Evolutionary conservation across 2,329 filamentous ascomycete genomes (phyloP).

Genomic region (Emmonsiellopsis sp.): DNA sequence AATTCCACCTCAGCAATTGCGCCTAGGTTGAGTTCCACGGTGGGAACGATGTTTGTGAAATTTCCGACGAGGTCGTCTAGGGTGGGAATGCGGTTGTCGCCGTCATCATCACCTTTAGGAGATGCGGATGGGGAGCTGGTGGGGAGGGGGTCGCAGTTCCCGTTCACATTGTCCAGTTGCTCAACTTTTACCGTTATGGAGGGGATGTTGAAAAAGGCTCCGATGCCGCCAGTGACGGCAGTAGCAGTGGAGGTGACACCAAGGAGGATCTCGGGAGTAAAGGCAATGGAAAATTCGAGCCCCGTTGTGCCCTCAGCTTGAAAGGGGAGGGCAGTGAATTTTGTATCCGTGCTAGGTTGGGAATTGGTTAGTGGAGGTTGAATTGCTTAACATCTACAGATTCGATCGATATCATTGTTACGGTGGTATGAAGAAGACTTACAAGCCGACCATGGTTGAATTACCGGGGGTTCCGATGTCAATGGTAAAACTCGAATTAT

Average conservation of each 20-base stretch:
- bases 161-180: constrained; percentile 11
- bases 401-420: neutral
- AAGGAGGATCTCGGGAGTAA: constrained; percentile 14
- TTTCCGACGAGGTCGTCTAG: constrained; percentile 9
- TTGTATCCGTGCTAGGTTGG: constrained; percentile 9
- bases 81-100: neutral
- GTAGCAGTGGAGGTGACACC: constrained; percentile 9
- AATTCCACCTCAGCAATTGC: constrained; percentile 12
- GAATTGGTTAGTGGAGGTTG: neutral
- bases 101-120: neutral
- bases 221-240: constrained; percentile 13
- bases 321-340: constrained; percentile 12
- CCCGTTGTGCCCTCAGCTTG: constrained; percentile 7
- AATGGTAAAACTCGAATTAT: constrained; percentile 11
- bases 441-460: constrained; percentile 24
- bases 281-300: constrained; percentile 9
- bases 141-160: constrained; percentile 11
- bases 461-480: constrained; percentile 10
- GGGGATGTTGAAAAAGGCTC: constrained; percentile 15
- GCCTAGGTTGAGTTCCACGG: constrained; percentile 13
- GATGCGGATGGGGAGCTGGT: neutral
- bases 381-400: neutral
- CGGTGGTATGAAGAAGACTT: constrained; percentile 7
- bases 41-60: constrained; percentile 13
- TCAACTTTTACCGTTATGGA: constrained; percentile 14